phyloP scores from a whole-genome alignment of 83 land plant species.

The Thuja plicata region DNA sequence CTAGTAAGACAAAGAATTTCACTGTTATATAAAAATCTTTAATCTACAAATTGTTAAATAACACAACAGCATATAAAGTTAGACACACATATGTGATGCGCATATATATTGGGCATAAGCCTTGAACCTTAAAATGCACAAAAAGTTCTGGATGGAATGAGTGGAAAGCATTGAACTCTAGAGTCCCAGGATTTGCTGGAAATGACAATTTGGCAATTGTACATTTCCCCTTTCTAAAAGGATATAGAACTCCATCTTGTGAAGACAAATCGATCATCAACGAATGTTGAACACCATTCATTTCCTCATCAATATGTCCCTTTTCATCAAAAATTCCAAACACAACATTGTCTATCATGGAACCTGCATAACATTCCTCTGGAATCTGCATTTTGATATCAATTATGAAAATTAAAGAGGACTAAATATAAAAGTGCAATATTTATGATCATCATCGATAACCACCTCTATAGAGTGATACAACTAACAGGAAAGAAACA shows the following conservation, averaged over 20 bases:
- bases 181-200: neutral
- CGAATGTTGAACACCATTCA: neutral
- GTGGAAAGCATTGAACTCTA: slow-evolving; percentile 12
- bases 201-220: neutral
- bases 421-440: neutral
- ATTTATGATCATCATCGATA: neutral
- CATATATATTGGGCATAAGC: neutral
- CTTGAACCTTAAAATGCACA: neutral
- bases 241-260: neutral
- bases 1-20: neutral
- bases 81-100: neutral
- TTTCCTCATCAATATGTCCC: neutral
- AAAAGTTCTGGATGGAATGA: slow-evolving; percentile 8
- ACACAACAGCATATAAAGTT: neutral
- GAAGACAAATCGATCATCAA: neutral
- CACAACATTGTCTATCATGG: neutral
- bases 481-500: neutral
- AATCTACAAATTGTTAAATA: neutral
- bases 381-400: neutral
- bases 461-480: neutral
- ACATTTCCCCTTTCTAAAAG: slow-evolving; percentile 10
- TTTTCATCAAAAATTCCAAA: slow-evolving; percentile 9
- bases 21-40: neutral
- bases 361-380: neutral
- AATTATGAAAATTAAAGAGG: neutral